These are phyloP conservation scores for Barbarea vulgaris DNA, from an alignment of 345 rosid genomes.

Conservation along the genomic window DNA sequence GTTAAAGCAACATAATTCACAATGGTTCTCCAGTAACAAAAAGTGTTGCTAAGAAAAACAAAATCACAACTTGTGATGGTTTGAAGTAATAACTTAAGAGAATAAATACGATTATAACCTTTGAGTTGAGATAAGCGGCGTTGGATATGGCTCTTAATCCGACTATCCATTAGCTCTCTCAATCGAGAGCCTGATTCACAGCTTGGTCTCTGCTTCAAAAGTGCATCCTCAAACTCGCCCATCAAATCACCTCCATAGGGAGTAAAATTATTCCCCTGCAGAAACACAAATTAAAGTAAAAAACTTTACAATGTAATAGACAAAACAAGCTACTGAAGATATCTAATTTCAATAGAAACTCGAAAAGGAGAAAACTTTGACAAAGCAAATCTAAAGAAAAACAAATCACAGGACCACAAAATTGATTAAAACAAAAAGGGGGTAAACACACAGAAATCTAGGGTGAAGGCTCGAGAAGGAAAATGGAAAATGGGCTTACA, in stretches of 20 bases:
- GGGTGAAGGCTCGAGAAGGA: not conserved
- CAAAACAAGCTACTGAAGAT: slow-evolving; percentile 7
- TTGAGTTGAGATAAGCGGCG: slow-evolving; percentile 83
- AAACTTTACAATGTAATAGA: not conserved
- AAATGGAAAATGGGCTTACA: not conserved
- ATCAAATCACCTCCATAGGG: slow-evolving; percentile 62
- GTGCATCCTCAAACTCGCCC: slow-evolving; percentile 82
- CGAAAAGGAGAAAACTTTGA: not conserved
- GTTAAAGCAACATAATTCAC: not conserved
- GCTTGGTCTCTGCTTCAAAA: slow-evolving; percentile 60
- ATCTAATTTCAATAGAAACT: not conserved
- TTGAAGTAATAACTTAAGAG: not conserved
- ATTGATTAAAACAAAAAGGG: not conserved
- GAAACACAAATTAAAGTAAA: not conserved
- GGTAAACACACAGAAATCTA: slow-evolving; percentile 2
- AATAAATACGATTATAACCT: slow-evolving; percentile 51
- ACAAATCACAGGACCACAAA: slow-evolving; percentile 20
- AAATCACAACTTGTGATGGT: not conserved
- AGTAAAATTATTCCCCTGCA: slow-evolving; percentile 49
- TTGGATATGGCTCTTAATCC: slow-evolving; percentile 57
- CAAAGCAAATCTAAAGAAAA: not conserved
- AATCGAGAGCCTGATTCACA: slow-evolving; percentile 61
- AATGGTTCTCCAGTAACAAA: not conserved
- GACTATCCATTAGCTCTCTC: slow-evolving; percentile 54
- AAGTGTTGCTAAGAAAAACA: not conserved